phyloP scores from a whole-genome alignment of 169 alveolate genomes.

The Plasmodium berghei region DNA sequence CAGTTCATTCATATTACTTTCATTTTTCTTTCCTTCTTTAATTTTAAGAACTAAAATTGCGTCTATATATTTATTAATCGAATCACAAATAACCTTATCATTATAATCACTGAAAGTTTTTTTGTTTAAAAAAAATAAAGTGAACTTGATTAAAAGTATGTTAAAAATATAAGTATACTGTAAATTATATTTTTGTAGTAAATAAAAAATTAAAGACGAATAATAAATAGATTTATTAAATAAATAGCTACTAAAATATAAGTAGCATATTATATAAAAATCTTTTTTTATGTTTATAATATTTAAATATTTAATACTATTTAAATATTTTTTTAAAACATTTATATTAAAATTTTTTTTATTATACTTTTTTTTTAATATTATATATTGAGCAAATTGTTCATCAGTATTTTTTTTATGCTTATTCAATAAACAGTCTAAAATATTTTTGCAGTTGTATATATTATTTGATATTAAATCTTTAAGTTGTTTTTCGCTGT shows the following conservation, averaged over 20 bases:
- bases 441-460: conserved; percentile 16
- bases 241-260: conserved; percentile 35
- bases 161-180: conserved; percentile 57
- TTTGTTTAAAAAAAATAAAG: conserved; percentile 24
- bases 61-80: conserved; percentile 39
- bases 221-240: conserved; percentile 70
- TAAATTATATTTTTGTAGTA: conserved; percentile 76
- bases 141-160: conserved; percentile 63
- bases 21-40: conserved; percentile 1
- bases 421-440: neutral
- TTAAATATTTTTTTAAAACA: conserved; percentile 58
- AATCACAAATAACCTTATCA: conserved; percentile 15
- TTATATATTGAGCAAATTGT: conserved; percentile 36
- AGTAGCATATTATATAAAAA: conserved; percentile 40
- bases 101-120: conserved; percentile 41
- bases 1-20: no score
- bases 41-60: conserved; percentile 36
- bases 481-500: neutral
- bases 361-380: conserved; percentile 38
- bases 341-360: conserved; percentile 37
- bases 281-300: conserved; percentile 72
- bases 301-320: conserved; percentile 52
- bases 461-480: conserved; percentile 17
- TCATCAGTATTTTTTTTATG: conserved; percentile 17
- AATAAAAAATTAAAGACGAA: conserved; percentile 43